Base-by-base conservation (phyloP, 2,329 filamentous ascomycete species). In the Pseudocercospora fijiensis region DNA sequence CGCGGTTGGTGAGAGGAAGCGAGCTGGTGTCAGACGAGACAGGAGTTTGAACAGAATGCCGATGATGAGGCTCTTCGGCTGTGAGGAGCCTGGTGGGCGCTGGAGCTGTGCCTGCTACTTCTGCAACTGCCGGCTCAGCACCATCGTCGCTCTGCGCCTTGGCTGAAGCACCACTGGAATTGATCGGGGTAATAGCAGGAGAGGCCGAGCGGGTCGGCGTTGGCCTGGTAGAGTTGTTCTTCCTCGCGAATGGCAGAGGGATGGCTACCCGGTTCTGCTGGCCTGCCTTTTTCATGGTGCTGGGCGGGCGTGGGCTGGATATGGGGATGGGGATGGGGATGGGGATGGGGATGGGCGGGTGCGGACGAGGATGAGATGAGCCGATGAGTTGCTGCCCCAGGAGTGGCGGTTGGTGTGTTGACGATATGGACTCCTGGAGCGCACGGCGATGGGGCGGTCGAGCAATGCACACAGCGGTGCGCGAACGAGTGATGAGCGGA, bases 161-260 rank as follows among this genome's bases (percentile, higher is more conserved):
- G 18, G 60, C 63, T n/a, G 63, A 65, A 18, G 27, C n/a, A n/a
- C 37, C 20, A 20, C 52, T 57, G 22, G 59, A 62, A 57, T 22
- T 11, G 27, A 51, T 33, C 5, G 45, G 30, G n/a, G 59, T 56
- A 51, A 60, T 57, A 51, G 53, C 37, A 41, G 37, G 37, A 41
- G 37, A 41, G 6, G 37, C 16, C 37, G 37, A 41, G 37, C 33
- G 33, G 26, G 53, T 10, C 27, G 27, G 30, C n/a, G 53, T 37
- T 3, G 18, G 53, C 27, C 28, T 33, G 53, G 24, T 24, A 5
- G 27, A 16, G 18, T 20, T 8, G 13, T 56, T 27, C 30, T 37
- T 56, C 62, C 68, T 72, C 63, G 65, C 72, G 60, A 75, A 57
- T 27, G 71, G 61, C 47, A 75, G 62, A 20, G 73, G 73, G 56